A percentile compares a stretch with the other conserved stretches of the same genome.
These are phyloP conservation scores for Emmonsiellopsis sp. DNA, from an alignment of 2,329 filamentous ascomycete species.

Conservation along the genomic window DNA sequence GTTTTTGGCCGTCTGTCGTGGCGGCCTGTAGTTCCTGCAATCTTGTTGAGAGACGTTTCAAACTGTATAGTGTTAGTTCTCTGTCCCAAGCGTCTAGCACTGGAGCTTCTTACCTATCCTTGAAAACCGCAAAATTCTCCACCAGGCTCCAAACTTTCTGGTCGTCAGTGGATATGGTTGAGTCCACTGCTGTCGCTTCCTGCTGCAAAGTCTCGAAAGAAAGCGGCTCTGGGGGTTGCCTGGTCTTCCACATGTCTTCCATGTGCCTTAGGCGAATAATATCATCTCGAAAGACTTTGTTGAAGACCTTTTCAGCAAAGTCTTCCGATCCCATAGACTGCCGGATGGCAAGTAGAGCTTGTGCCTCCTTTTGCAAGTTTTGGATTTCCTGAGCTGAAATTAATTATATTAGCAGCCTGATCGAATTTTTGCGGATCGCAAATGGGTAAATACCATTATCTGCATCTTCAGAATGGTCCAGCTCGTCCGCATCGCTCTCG, in stretches of 20 bases:
- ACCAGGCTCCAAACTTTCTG: constrained; percentile 72
- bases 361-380: constrained; percentile 74
- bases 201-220: constrained; percentile 55
- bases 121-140: constrained; percentile 81
- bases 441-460: constrained; percentile 57
- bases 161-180: constrained; percentile 52
- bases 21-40: constrained; percentile 55
- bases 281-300: constrained; percentile 86
- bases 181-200: constrained; percentile 43
- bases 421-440: neutral
- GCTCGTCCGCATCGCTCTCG: constrained; percentile 70
- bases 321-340: constrained; percentile 67
- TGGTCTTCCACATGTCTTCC: constrained; percentile 92
- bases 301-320: constrained; percentile 73
- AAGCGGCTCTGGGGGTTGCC: constrained; percentile 64
- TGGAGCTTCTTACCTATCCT: constrained; percentile 49
- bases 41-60: constrained; percentile 66
- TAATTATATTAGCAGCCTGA: neutral
- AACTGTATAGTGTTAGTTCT: constrained; percentile 34
- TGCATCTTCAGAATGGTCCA: constrained; percentile 70
- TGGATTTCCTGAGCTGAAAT: constrained; percentile 65
- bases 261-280: constrained; percentile 74
- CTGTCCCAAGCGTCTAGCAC: constrained; percentile 4
- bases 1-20: constrained; percentile 32
- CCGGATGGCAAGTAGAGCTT: constrained; percentile 74